Base-by-base conservation (phyloP, 1,139 yeast genomes). In the Blastobotrys apis region DNA sequence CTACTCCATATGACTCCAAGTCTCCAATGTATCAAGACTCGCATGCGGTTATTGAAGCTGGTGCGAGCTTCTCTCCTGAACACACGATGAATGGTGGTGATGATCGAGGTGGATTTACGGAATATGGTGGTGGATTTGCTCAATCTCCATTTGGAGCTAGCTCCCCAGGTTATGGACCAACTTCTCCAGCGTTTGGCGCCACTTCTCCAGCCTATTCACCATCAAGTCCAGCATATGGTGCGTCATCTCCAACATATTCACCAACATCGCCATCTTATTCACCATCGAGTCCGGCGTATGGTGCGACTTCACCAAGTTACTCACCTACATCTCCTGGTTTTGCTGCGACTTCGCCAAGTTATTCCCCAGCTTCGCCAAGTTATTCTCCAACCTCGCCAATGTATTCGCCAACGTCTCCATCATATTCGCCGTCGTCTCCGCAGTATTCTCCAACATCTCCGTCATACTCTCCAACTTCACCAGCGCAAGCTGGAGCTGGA, bases 21-120 rank as follows among this genome's bases (percentile, higher is more conserved):
- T 84, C 87, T 39, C 86, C 92, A 62, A 77, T 83, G 58, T 74
- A 72, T 45, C 10, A 22, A 9, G 36, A 35, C 4, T 31, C 35
- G 8, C 41, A 37, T 25, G 90, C 84, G 60, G 81, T 83, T 45
- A 77, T 78, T 56, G 94, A 83, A 60, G 88, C 85, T 53, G 86
- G 87, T 44, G 72, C 69, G 2, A 58, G 67, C 23, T 94, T 94
- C 73, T 92, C 98, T 38, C 98, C 98, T 46, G 32, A 33, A 15
- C 74, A 90, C 62, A 84, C 95, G 17, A 94, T 95, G 55, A 10
- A 10, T 10, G 77, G 80, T 45, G 74, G 80, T 29, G 95, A 85
- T 56, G 85, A 80, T 41, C 71, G 80, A 41, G 98, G 98, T 53
- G 96, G 97, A 2, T 84, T 90, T 59, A 87, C 97, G 5, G 94